Base-by-base conservation (phyloP, 2,329 filamentous ascomycete genomes). In the Fusarium fujikuroi region DNA sequence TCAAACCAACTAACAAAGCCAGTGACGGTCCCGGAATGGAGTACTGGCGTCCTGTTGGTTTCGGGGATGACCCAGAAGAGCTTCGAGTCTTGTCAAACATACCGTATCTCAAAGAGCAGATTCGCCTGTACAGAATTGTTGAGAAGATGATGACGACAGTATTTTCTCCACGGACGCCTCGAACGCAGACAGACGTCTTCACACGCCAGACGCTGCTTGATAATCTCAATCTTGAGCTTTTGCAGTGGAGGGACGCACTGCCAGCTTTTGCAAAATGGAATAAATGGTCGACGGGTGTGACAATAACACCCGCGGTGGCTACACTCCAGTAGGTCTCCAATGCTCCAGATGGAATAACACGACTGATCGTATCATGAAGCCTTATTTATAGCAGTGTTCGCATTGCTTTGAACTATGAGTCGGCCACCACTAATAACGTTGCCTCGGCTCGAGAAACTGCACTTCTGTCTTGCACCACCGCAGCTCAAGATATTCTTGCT, bases 81-180 rank as follows among this genome's bases (percentile, higher is more conserved):
- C 28, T 32, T 14, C 54, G 42, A 8, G 36, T 34, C 5, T 10
- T 46, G 19, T 60, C 60, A n/a, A 60, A 60, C 1, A 63, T 63
- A 34, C 60, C 60, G 9, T 63, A 49, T 28, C 60, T 60, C 3
- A 60, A 63, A 43, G 54, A 63, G 11, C 54, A 60, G 7, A 63
- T 63, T n/a, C 60, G 60, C 3, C 40, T 63, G 4, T 60, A 60
- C 16, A 43, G 19, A 43, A 50, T 60, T 16, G 54, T 63, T 0
- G 60, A 63, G 43, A 60, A 63, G 16, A 63, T 63, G 60, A 63
- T 42, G 60, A 30, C 43, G 10, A 50, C 42, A 6, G n/a, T 60
- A 2, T 63, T 63, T 30, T 63, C 54, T 60, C 54, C 60, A 6
- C 9, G 43, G n/a, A 60, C 19, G 2, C 53, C 54, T 16, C 30